These are phyloP conservation scores for Fusarium paranaense DNA, from an alignment of 2,329 filamentous ascomycete species.

Conservation along the genomic window DNA sequence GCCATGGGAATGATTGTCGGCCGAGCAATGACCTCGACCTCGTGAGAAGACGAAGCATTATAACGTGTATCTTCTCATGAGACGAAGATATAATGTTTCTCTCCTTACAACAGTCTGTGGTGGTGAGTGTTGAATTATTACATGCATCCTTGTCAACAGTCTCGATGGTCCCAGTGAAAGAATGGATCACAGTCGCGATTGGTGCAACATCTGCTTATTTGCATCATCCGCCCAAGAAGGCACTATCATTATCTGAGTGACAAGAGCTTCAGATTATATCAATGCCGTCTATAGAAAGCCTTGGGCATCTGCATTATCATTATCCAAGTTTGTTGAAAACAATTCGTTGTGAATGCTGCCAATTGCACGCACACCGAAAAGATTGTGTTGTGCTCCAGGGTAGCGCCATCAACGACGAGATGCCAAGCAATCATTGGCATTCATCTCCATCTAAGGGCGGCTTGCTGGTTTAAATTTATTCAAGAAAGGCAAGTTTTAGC, in stretches of 20 bases:
- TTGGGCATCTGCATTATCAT: neutral
- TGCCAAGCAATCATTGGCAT: neutral
- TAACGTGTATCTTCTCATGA: neutral
- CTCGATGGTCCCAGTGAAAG: neutral
- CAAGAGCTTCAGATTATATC: neutral
- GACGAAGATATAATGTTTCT: neutral
- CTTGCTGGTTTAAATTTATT: neutral
- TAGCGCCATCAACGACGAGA: neutral
- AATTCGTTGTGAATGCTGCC: neutral
- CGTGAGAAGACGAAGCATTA: slow-evolving; percentile 36
- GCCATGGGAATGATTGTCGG: slow-evolving; percentile 10
- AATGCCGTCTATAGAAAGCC: fast-evolving
- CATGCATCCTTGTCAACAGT: neutral
- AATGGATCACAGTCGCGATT: slow-evolving; percentile 45
- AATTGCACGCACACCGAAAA: neutral
- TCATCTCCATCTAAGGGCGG: neutral
- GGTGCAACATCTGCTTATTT: slow-evolving; percentile 48
- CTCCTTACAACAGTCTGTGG: neutral
- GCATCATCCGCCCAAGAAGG: slow-evolving; percentile 38
- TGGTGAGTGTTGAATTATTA: neutral
- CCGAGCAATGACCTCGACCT: slow-evolving; percentile 17
- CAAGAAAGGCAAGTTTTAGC: neutral
- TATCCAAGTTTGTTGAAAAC: neutral
- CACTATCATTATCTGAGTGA: neutral
- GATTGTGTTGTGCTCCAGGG: neutral